Evolutionary conservation across 108 stramenopile genomes (phyloP).

Genomic region (Thalassiosira profunda): DNA sequence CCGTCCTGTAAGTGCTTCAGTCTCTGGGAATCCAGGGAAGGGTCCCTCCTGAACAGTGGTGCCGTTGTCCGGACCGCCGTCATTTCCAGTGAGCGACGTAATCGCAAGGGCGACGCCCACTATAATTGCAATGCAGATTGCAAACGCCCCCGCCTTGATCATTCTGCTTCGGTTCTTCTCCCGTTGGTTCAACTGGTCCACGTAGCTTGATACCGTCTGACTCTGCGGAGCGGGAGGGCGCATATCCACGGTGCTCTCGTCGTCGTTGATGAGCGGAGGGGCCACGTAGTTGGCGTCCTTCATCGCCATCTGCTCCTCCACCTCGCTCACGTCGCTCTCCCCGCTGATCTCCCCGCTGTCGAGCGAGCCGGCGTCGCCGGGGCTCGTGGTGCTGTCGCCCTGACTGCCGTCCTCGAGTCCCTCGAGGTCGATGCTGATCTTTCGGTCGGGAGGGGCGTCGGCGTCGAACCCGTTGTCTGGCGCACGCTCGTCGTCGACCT

Average conservation of each 20-base stretch:
- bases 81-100: constrained; percentile 10
- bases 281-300: constrained; percentile 2
- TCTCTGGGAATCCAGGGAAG: background rate
- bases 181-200: constrained; percentile 39
- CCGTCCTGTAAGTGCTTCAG: too few relatives aligned
- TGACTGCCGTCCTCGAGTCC: background rate
- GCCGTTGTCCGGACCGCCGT: background rate
- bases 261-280: constrained; percentile 43
- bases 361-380: constrained; percentile 7
- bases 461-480: background rate
- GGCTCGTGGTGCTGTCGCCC: too few relatives aligned
- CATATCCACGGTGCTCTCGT: constrained; percentile 44
- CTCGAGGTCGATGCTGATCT: background rate
- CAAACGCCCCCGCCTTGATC: constrained; percentile 23
- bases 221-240: constrained; percentile 45
- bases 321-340: constrained; percentile 1
- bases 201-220: constrained; percentile 39
- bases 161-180: constrained; percentile 22
- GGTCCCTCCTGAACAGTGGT: too few relatives aligned
- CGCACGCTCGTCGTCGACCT: background rate
- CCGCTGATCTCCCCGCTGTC: constrained; percentile 15
- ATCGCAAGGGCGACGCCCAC: constrained; percentile 36
- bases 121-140: constrained; percentile 25
- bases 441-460: too few relatives aligned
- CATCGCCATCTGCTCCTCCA: background rate